These are phyloP conservation scores for Cutaneotrichosporon dermatis DNA, from an alignment of 1,284 basidiomycete species.

Conservation along the genomic window DNA sequence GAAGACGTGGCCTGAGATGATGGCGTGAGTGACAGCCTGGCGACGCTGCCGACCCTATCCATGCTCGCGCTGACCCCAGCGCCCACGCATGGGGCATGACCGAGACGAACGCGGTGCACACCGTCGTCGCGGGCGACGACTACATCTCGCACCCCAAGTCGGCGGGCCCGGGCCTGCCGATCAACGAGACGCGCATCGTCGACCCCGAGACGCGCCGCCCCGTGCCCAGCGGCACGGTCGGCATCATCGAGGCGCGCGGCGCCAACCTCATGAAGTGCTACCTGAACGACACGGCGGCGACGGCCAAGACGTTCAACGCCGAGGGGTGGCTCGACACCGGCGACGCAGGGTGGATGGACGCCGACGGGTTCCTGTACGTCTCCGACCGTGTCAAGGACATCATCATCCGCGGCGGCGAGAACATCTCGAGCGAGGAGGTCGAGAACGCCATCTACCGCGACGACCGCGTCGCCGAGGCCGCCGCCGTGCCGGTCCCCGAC, in stretches of 20 bases:
- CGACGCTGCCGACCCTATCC: too few species aligned
- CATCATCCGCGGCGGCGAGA: slow-evolving; percentile 46
- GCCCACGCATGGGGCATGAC: slow-evolving; percentile 43
- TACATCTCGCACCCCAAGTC: slow-evolving; percentile 27
- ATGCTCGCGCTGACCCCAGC: slow-evolving; percentile 1
- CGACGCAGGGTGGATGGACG: slow-evolving; percentile 36
- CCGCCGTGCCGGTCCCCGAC: slow-evolving; percentile 30
- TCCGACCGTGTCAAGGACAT: slow-evolving; percentile 38
- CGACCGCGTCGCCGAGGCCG: slow-evolving; percentile 32
- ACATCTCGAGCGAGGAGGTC: slow-evolving; percentile 35
- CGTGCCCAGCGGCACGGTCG: slow-evolving; percentile 23
- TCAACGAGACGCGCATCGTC: slow-evolving; percentile 33
- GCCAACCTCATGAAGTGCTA: slow-evolving; percentile 41
- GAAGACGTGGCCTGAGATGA: slow-evolving; percentile 31
- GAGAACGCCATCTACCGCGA: slow-evolving; percentile 43
- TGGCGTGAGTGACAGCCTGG: slow-evolving; percentile 32
- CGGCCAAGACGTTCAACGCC: slow-evolving; percentile 15
- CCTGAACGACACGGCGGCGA: slow-evolving; percentile 12
- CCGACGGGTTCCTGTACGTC: slow-evolving; percentile 39
- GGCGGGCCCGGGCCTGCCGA: slow-evolving; percentile 23
- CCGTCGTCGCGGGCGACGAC: slow-evolving; percentile 34
- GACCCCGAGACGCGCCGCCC: slow-evolving; percentile 27
- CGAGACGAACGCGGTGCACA: slow-evolving; percentile 43
- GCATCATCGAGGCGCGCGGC: slow-evolving; percentile 34
- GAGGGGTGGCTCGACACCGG: slow-evolving; percentile 46